phyloP scores from a whole-genome alignment of 306 rosid genomes.

The Glycine tomentella region DNA sequence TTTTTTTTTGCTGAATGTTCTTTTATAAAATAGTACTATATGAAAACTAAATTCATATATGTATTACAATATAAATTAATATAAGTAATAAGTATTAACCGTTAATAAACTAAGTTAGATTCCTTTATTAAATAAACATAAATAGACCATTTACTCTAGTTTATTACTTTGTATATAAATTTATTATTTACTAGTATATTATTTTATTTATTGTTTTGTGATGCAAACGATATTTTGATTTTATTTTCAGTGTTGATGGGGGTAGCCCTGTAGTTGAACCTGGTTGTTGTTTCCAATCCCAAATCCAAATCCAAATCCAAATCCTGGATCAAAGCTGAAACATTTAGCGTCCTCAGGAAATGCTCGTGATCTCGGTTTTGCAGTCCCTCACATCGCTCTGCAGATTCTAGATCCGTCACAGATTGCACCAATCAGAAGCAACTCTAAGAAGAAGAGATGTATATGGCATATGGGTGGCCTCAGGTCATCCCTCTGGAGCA shows the following conservation, averaged over 20 bases:
- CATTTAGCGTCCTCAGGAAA: constrained; percentile 34
- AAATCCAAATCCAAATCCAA: constrained; percentile 49
- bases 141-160: too few relatives aligned
- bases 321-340: constrained; percentile 51
- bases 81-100: too few relatives aligned
- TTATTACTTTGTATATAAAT: too few relatives aligned
- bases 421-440: constrained; percentile 38
- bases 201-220: background rate
- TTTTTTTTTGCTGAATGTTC: too few relatives aligned
- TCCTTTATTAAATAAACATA: too few relatives aligned
- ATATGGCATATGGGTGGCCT: constrained; percentile 99
- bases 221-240: constrained; percentile 4
- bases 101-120: too few relatives aligned
- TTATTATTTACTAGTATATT: too few relatives aligned
- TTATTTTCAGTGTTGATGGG: constrained; percentile 30
- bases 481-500: constrained; percentile 92
- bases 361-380: constrained; percentile 56
- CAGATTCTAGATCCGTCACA: constrained; percentile 56
- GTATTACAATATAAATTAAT: too few relatives aligned
- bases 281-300: constrained; percentile 46
- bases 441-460: constrained; percentile 62
- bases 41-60: too few relatives aligned
- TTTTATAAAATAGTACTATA: too few relatives aligned
- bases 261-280: constrained; percentile 38
- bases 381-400: constrained; percentile 10